Conservation (phyloP, 2,329 filamentous ascomycete species). For the Raffaelea arxii region DNA sequence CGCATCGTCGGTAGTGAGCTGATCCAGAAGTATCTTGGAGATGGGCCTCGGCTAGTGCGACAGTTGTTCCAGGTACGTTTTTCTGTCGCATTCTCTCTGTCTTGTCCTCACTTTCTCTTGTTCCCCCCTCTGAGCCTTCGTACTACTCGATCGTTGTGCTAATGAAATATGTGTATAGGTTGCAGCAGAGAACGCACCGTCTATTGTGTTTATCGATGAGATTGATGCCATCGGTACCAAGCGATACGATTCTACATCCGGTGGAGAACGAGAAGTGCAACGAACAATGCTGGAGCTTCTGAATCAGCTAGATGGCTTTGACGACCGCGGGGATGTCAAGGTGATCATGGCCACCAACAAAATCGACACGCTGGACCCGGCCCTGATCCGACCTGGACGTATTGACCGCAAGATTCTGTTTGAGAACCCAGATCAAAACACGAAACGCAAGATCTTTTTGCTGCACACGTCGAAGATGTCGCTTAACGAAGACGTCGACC, state of each 20-base stretch:
- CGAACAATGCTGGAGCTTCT: conserved; percentile 97
- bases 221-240: conserved; percentile 99
- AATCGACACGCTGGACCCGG: conserved; percentile 94
- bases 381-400: conserved; percentile 89
- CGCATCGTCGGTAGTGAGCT: conserved; percentile 95
- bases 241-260: conserved; percentile 94
- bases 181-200: conserved; percentile 89
- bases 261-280: conserved; percentile 94
- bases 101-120: too few relatives aligned
- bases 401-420: conserved; percentile 95
- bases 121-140: too few relatives aligned
- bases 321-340: conserved; percentile 97
- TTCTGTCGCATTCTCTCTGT: conserved; percentile 7
- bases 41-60: conserved; percentile 86
- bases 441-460: conserved; percentile 94
- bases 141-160: neutral
- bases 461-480: conserved; percentile 99
- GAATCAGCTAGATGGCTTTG: conserved; percentile 97
- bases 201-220: conserved; percentile 98
- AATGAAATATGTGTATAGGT: conserved; percentile 40
- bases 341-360: conserved; percentile 99
- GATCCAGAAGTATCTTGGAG: conserved; percentile 97
- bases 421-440: conserved; percentile 68
- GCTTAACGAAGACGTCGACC: conserved; percentile 88
- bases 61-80: conserved; percentile 76